These are phyloP conservation scores for Trichophyton benhamiae DNA, from an alignment of 2,329 filamentous ascomycete genomes.

Conservation along the genomic window DNA sequence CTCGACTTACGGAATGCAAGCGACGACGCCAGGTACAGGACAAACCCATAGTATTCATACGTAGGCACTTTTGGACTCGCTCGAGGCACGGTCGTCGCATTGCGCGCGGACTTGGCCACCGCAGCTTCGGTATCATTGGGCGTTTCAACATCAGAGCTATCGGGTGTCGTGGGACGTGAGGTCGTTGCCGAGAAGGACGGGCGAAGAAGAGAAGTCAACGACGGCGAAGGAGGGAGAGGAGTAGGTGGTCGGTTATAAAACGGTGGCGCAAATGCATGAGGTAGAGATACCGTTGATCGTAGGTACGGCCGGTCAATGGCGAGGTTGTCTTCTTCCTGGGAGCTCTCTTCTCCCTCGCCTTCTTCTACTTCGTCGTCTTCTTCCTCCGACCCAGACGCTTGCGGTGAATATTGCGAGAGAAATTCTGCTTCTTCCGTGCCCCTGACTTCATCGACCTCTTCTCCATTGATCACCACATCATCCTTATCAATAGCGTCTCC, in stretches of 20 bases:
- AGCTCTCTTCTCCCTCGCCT: slow-evolving; percentile 12
- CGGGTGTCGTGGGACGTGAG: slow-evolving; percentile 84
- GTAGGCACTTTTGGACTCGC: slow-evolving; percentile 92
- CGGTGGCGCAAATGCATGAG: slow-evolving; percentile 56
- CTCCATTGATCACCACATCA: slow-evolving; percentile 7
- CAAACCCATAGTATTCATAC: slow-evolving; percentile 98
- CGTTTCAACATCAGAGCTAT: slow-evolving; percentile 75
- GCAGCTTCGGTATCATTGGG: slow-evolving; percentile 47
- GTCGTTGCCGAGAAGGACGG: slow-evolving; percentile 53
- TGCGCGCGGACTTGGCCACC: slow-evolving; percentile 48
- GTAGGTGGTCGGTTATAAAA: slow-evolving; percentile 98
- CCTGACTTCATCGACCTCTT: slow-evolving; percentile 17
- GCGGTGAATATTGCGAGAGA: slow-evolving; percentile 30
- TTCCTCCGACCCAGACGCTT: slow-evolving; percentile 11
- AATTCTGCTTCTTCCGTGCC: slow-evolving; percentile 31
- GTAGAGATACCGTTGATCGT: slow-evolving; percentile 31
- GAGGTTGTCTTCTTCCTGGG: slow-evolving; percentile 20
- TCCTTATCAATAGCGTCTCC: slow-evolving; percentile 16
- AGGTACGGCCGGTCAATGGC: slow-evolving; percentile 27
- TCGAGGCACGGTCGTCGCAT: slow-evolving; percentile 57
- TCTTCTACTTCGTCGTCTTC: slow-evolving; percentile 11
- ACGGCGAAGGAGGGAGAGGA: slow-evolving; percentile 82
- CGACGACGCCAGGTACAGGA: slow-evolving; percentile 81
- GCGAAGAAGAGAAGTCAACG: slow-evolving; percentile 78
- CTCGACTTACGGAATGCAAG: slow-evolving; percentile 58